Evolutionary conservation across 306 rosid species (phyloP), one percentile per base, ranked within the genome.

Genomic region (Heteromeles arbutifolia): DNA sequence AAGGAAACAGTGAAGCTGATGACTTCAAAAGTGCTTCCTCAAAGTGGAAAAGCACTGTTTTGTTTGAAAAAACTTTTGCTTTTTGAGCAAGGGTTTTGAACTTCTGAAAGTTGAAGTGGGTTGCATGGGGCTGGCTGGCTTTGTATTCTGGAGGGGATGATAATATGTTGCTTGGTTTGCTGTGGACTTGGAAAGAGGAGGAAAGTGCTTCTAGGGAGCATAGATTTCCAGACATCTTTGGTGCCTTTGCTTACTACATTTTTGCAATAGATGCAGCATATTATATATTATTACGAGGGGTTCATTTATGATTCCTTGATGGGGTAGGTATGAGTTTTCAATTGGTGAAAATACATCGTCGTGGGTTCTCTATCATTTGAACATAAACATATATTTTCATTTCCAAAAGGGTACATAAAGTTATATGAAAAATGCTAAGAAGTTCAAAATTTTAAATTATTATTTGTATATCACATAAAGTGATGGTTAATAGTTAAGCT

Each of bases 21-120:
- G 91, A 80, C 66, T 79, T 81, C 59, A 91, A 21, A 44, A 91
- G 12, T 28, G 88, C 63, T 8, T 85, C 82, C 76, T 91, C 95
- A 31, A 88, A 70, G 59, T 87, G 85, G 78, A 91, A 91, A 70
- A 82, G 62, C 41, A 85, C 3, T 11, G 80, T 65, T 26, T 81
- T 76, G 52, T 78, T 72, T 57, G 83, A 41, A 28, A 75, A 59
- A n/a, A 77, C 78, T 53, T 50, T 37, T 62, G n/a, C 1, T 44
- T 43, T 41, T 50, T 75, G 53, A 15, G 72, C 65, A 81, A 70
- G 72, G 65, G 84, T 39, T 58, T 52, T 64, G 54, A 34, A 22
- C 65, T 79, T 62, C 80, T 82, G 79, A 26, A 32, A 74, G 14
- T 28, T 43, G 58, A 73, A 44, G 77, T 19, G 61, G 59, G 69